These are phyloP conservation scores for Trichoderma arundinaceum DNA, from an alignment of 2,329 filamentous ascomycete genomes.

Conservation along the genomic window DNA sequence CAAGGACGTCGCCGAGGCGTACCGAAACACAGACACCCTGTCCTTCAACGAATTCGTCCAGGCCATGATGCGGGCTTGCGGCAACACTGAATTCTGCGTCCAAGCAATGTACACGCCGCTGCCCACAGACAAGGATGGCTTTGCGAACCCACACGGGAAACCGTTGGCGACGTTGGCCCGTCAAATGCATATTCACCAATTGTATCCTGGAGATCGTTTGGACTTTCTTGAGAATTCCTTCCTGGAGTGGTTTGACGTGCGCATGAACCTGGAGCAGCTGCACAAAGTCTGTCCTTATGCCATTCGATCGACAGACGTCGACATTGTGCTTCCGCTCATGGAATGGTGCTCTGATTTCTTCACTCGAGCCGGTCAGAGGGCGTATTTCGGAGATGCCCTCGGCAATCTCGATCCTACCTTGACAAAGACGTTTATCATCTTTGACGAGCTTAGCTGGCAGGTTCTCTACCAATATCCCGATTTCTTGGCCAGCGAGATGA, in stretches of 20 bases:
- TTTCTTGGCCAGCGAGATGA: slow-evolving; percentile 37
- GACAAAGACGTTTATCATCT: slow-evolving; percentile 34
- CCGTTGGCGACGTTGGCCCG: slow-evolving; percentile 33
- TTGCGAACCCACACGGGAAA: slow-evolving; percentile 37
- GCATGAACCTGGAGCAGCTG: slow-evolving; percentile 17
- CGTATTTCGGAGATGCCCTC: slow-evolving; percentile 38
- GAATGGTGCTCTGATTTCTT: slow-evolving; percentile 38
- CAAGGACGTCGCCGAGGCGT: slow-evolving; percentile 36
- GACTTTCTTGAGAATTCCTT: slow-evolving; percentile 33
- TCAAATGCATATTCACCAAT: slow-evolving; percentile 37
- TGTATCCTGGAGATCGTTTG: slow-evolving; percentile 36
- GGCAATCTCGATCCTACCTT: slow-evolving; percentile 33
- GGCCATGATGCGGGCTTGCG: slow-evolving; percentile 34
- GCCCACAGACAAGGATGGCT: slow-evolving; percentile 36
- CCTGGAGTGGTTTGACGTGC: slow-evolving; percentile 32
- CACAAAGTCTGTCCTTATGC: background rate
- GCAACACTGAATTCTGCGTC: slow-evolving; percentile 34
- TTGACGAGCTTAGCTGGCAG: slow-evolving; percentile 40
- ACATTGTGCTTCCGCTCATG: slow-evolving; percentile 17
- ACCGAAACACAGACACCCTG: slow-evolving; percentile 37
- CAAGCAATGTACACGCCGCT: slow-evolving; percentile 34
- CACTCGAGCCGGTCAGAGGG: slow-evolving; percentile 32
- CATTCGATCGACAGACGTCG: background rate
- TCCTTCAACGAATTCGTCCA: slow-evolving; percentile 39
- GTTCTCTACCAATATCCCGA: slow-evolving; percentile 40